phyloP scores from a whole-genome alignment of 73 alveolate species.

The Paramecium biaurelia region DNA sequence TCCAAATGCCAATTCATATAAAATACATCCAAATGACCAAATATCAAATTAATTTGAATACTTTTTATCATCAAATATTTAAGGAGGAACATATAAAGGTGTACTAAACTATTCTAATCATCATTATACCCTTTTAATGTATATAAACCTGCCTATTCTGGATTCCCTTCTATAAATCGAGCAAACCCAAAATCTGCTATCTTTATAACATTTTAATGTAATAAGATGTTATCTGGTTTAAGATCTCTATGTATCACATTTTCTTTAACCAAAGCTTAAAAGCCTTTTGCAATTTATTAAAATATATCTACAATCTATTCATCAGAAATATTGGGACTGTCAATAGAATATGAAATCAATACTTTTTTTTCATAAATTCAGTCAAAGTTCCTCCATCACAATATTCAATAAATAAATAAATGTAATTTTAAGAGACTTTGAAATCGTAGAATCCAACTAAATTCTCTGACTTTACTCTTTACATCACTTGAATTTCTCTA shows the following conservation, averaged over 20 bases:
- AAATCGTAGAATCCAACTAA: slow-evolving; percentile 62
- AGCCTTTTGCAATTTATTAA: slow-evolving; percentile 75
- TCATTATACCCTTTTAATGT: slow-evolving; percentile 58
- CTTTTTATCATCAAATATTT: slow-evolving; percentile 56
- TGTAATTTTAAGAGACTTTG: slow-evolving; percentile 31
- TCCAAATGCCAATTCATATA: slow-evolving; percentile 11
- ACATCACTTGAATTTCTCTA: slow-evolving; percentile 65
- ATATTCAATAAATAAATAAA: slow-evolving; percentile 64
- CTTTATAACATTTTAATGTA: slow-evolving; percentile 28
- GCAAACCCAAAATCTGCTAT: slow-evolving; percentile 72
- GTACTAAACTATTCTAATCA: neutral
- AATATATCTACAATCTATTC: slow-evolving; percentile 69
- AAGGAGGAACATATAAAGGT: slow-evolving; percentile 74
- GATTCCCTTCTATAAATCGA: slow-evolving; percentile 41
- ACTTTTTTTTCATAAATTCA: slow-evolving; percentile 60
- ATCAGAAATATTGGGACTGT: slow-evolving; percentile 67
- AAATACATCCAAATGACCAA: slow-evolving; percentile 60
- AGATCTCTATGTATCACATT: slow-evolving; percentile 77
- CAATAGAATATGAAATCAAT: neutral
- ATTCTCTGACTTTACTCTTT: slow-evolving; percentile 60
- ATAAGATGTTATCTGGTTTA: slow-evolving; percentile 77
- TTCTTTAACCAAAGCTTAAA: slow-evolving; percentile 62
- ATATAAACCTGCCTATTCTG: neutral
- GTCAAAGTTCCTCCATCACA: slow-evolving; percentile 68
- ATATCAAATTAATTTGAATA: slow-evolving; percentile 66